Percentiles rank a stretch among this genome's conserved stretches.
Conservation (phyloP, 169 alveolate genomes). For the Plasmodium berghei region DNA sequence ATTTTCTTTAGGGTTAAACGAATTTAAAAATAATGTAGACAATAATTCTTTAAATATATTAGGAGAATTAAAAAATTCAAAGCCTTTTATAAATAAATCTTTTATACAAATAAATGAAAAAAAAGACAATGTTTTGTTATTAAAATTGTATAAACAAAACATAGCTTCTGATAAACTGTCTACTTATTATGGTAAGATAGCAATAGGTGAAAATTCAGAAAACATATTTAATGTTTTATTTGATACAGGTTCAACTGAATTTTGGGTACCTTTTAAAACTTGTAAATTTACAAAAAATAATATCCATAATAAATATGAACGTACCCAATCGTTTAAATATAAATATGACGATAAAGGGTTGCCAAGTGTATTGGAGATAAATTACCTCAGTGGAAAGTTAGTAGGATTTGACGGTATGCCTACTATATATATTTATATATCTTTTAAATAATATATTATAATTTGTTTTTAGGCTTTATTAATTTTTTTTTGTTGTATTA, state of each 20-base stretch:
- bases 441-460: no score
- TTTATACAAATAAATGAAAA: conserved; percentile 14
- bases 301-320: conserved; percentile 53
- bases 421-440: no score
- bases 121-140: conserved; percentile 15
- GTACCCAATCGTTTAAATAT: conserved; percentile 48
- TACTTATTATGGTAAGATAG: conserved; percentile 72
- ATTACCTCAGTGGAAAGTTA: conserved; percentile 65
- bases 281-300: conserved; percentile 29
- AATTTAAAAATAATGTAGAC: no score
- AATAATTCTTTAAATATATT: background rate
- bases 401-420: conserved; percentile 63
- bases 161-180: conserved; percentile 43
- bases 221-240: conserved; percentile 81
- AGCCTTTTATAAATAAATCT: background rate
- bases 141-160: conserved; percentile 61
- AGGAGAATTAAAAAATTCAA: background rate
- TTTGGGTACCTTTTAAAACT: conserved; percentile 84
- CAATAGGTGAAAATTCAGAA: conserved; percentile 69
- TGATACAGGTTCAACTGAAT: conserved; percentile 88
- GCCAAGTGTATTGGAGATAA: conserved; percentile 53
- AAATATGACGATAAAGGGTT: conserved; percentile 54
- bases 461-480: no score
- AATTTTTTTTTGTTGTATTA: no score
- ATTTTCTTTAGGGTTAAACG: no score